Percentiles rank a stretch among this genome's conserved stretches.
Evolutionary conservation across 2,329 filamentous ascomycete genomes (phyloP).

Genomic region (Penicillium sp.): DNA sequence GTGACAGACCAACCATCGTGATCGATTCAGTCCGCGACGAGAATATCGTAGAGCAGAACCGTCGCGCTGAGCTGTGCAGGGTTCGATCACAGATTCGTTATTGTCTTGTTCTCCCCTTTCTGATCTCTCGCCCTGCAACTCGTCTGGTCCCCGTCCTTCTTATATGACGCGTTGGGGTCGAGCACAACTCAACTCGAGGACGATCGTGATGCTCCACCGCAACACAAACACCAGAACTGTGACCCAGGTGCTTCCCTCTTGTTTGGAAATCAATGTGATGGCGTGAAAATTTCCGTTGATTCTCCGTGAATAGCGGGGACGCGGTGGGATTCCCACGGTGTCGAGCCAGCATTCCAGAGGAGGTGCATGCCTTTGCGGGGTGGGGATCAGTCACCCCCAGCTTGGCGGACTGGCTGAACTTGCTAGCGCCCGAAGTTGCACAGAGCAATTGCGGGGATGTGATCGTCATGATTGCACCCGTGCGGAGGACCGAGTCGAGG

Average conservation of each 20-base stretch:
- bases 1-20: conserved; percentile 31
- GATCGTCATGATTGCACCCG: conserved; percentile 11
- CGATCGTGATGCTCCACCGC: conserved; percentile 5
- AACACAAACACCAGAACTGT: conserved; percentile 1
- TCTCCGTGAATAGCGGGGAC: conserved; percentile 21
- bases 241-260: conserved; percentile 1
- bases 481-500: not conserved
- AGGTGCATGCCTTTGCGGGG: conserved; percentile 23
- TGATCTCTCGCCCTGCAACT: not conserved
- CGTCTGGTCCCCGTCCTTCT: conserved; percentile 11
- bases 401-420: not conserved
- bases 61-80: not conserved
- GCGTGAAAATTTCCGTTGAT: conserved; percentile 27
- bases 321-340: not conserved
- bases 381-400: conserved; percentile 7
- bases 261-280: conserved; percentile 5
- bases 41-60: conserved; percentile 2
- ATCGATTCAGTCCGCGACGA: conserved; percentile 5
- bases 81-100: not conserved
- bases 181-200: conserved; percentile 1
- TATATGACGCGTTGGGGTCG: conserved; percentile 17
- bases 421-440: not conserved
- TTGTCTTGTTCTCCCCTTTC: too few relatives aligned
- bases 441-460: conserved; percentile 14
- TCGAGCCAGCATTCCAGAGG: conserved; percentile 13